Conservation (phyloP, 2,329 filamentous ascomycete genomes). For the Aspergillus terreus region DNA sequence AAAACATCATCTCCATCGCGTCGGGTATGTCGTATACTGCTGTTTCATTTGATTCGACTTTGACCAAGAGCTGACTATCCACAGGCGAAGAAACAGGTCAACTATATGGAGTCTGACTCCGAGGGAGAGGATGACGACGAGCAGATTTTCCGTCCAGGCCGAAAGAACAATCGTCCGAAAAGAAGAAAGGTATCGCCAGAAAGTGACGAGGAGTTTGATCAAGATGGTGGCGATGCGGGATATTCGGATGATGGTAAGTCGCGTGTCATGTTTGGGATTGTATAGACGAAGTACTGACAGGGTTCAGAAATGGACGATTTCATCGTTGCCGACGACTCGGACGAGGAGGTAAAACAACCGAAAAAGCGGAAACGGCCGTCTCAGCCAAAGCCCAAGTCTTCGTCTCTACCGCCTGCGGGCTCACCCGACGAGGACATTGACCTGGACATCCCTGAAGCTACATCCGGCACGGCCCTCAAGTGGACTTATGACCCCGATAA, state of each 20-base stretch:
- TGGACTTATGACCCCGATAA: constrained; percentile 72
- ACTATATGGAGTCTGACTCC: constrained; percentile 84
- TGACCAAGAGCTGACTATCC: not conserved
- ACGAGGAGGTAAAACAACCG: constrained; percentile 58
- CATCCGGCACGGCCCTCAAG: constrained; percentile 70
- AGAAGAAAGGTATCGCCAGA: constrained; percentile 61
- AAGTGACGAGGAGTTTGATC: constrained; percentile 66
- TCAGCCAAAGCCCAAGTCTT: constrained; percentile 34
- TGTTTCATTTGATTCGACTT: not conserved
- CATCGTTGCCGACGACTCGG: constrained; percentile 80
- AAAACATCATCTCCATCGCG: constrained; percentile 69
- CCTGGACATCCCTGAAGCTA: constrained; percentile 51
- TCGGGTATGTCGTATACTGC: constrained; percentile 56
- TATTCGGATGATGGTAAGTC: constrained; percentile 48
- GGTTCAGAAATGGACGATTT: constrained; percentile 79
- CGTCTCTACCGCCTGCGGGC: constrained; percentile 46
- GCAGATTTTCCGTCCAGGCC: constrained; percentile 61
- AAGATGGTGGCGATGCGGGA: constrained; percentile 50
- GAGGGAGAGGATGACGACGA: constrained; percentile 68
- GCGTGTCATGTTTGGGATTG: not conserved
- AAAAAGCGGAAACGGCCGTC: constrained; percentile 69
- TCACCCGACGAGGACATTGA: constrained; percentile 54
- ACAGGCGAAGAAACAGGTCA: constrained; percentile 56
- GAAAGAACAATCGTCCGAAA: constrained; percentile 49
- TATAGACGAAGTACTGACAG: constrained; percentile 2